Base-by-base conservation (phyloP, 805 yeast genomes). In the Barnettozyma siamensis region DNA sequence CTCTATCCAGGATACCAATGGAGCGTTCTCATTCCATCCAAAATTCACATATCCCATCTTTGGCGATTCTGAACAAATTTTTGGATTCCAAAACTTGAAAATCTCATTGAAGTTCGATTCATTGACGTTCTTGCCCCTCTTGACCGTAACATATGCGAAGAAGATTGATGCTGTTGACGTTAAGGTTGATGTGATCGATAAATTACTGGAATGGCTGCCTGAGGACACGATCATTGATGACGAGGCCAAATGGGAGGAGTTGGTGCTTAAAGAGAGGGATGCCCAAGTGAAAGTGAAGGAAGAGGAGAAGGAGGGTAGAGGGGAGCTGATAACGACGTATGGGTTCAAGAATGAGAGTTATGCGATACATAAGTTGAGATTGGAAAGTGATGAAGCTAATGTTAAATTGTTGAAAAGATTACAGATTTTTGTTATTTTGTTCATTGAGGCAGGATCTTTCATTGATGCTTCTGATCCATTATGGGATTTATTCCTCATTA, bases 391-490 rank as follows among this genome's bases (percentile, higher is more conserved):
- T 6, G 78, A 80, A 23, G 9, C 24, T 9, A 16, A 23, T 13
- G 13, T 15, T 17, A 51, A 9, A 8, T 63, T 35, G 16, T 64
- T 35, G 76, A 73, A 70, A 37, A 64, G 96, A 44, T 69, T 88
- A 49, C 95, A 88, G 51, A 78, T 89, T 2, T 76, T 93, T 51
- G 85, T 86, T 13, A 65, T 91, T 21, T 67, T 93, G 10, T 88
- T 82, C 64, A 91, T 93, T 50, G 99, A 93, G 59, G 98, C 96
- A 0, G 98, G 96, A 2, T 79, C 94, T 1, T 86, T 77, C 54
- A 88, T 93, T 42, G 96, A 89, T 56, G 70, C 72, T 31, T 60
- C 60, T 0, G 99, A 93, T 60, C 70, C 72, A 8, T 69, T 74
- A 15, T 93, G 99, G 99, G 88, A 85, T 36, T 58, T 88, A 3